These are phyloP conservation scores for Coprinopsis cinerea DNA, from an alignment of 768 basidiomycete genomes.

Conservation along the genomic window DNA sequence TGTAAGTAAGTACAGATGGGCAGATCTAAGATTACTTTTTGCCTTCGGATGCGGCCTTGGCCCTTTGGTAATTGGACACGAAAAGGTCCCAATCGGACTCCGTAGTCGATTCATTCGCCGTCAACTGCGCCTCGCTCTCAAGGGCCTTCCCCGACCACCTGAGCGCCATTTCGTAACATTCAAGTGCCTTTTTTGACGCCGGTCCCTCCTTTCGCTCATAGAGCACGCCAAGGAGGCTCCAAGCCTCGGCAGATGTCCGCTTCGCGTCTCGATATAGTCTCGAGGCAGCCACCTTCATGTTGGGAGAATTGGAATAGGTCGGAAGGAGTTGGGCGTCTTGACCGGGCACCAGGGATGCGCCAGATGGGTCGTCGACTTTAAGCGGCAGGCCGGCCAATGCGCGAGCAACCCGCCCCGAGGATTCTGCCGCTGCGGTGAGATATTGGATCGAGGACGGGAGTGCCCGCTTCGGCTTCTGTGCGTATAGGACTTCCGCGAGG, in stretches of 20 bases:
- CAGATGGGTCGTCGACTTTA: conserved; percentile 12
- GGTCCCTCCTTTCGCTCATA: conserved; percentile 39
- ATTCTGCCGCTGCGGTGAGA: conserved; percentile 56
- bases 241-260: conserved; percentile 66
- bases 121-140: conserved; percentile 27
- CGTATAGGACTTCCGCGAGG: conserved; percentile 65
- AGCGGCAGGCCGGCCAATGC: conserved; percentile 41
- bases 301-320: conserved; percentile 39
- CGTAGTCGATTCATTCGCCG: conserved; percentile 46
- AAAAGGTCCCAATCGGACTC: conserved; percentile 58
- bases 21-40: background rate
- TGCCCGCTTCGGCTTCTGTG: conserved; percentile 35
- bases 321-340: conserved; percentile 33
- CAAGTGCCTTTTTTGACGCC: conserved; percentile 37
- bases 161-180: conserved; percentile 65
- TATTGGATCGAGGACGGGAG: conserved; percentile 45
- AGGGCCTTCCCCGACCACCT: conserved; percentile 54
- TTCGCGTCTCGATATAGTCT: conserved; percentile 63
- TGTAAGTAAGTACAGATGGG: no score
- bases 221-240: conserved; percentile 67
- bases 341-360: conserved; percentile 18
- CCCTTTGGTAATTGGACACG: conserved; percentile 55
- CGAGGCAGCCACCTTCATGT: conserved; percentile 49
- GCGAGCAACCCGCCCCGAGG: conserved; percentile 59
- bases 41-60: conserved; percentile 24